Conservation (phyloP, 2,329 filamentous ascomycete genomes). For the Chalaropsis thielavioides region DNA sequence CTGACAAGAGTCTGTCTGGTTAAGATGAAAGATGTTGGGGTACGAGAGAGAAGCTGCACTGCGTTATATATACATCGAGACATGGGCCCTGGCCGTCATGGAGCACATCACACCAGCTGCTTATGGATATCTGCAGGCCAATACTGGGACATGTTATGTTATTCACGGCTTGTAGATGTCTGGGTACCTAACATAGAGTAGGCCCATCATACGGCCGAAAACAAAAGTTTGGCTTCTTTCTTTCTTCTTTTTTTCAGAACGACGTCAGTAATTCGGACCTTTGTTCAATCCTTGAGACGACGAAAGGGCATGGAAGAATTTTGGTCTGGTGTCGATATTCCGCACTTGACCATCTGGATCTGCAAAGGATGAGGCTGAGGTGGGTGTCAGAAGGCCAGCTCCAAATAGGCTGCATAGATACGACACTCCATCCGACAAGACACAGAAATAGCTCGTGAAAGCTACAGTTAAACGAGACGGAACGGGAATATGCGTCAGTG, state of each 20-base stretch:
- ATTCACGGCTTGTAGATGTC: neutral
- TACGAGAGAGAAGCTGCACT: neutral
- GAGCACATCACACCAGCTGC: neutral
- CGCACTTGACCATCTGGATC: neutral
- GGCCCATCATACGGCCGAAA: neutral
- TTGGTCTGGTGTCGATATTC: neutral
- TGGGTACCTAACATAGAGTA: neutral
- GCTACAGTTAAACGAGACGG: neutral
- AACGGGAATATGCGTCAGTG: neutral
- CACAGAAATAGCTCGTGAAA: neutral
- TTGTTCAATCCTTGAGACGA: neutral
- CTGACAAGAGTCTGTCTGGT: neutral
- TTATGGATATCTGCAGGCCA: neutral
- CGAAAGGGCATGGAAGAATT: neutral
- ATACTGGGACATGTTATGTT: neutral
- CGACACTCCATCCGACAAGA: neutral
- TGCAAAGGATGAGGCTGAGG: neutral
- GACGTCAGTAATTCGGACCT: neutral
- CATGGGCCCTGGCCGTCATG: too few relatives aligned
- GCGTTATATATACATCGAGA: neutral
- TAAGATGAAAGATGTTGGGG: neutral
- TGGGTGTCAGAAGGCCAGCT: neutral
- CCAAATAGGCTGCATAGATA: neutral
- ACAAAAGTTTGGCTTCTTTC: neutral
- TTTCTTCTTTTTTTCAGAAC: neutral